These are phyloP conservation scores for Nyssa sinensis DNA, from an alignment of 148 eudicot species.

Conservation along the genomic window DNA sequence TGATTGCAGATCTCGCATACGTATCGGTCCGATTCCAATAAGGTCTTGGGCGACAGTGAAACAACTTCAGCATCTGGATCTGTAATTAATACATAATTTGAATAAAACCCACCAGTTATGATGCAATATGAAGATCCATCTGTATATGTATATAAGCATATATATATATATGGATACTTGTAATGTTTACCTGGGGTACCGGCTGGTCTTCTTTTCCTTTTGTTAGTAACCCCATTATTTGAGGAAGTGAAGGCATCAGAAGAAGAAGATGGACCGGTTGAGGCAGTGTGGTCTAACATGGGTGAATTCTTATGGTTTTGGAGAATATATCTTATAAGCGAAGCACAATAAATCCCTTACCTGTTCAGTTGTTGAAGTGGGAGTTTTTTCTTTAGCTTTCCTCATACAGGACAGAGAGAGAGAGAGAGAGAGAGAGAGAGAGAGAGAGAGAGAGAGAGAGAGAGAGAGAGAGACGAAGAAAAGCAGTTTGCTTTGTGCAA, in stretches of 20 bases:
- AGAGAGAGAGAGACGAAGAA: conserved; percentile 16
- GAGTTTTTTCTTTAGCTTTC: too few relatives aligned
- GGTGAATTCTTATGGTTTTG: background rate
- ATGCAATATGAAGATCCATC: background rate
- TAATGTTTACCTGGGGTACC: conserved; percentile 99
- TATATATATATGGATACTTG: too few relatives aligned
- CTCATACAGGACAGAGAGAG: too few relatives aligned
- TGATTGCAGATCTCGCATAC: conserved; percentile 96
- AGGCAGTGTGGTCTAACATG: conserved; percentile 18
- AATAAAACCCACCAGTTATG: background rate
- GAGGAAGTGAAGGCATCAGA: conserved; percentile 21
- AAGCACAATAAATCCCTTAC: conserved; percentile 11
- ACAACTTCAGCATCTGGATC: conserved; percentile 99
- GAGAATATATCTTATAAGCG: background rate
- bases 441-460: conserved; percentile 11
- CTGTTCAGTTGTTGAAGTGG: conserved; percentile 11
- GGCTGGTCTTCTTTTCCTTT: conserved; percentile 81
- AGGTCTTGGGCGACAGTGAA: conserved; percentile 72
- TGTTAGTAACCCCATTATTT: conserved; percentile 32
- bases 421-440: conserved; percentile 13
- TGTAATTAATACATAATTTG: conserved; percentile 7
- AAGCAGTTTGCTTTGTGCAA: conserved; percentile 23
- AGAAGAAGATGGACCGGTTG: conserved; percentile 30
- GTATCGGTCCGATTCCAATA: conserved; percentile 79
- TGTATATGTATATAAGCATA: too few relatives aligned